Evolutionary conservation across 1,284 basidiomycete species (phyloP).

Genomic region (Cystobasidium slooffiae): DNA sequence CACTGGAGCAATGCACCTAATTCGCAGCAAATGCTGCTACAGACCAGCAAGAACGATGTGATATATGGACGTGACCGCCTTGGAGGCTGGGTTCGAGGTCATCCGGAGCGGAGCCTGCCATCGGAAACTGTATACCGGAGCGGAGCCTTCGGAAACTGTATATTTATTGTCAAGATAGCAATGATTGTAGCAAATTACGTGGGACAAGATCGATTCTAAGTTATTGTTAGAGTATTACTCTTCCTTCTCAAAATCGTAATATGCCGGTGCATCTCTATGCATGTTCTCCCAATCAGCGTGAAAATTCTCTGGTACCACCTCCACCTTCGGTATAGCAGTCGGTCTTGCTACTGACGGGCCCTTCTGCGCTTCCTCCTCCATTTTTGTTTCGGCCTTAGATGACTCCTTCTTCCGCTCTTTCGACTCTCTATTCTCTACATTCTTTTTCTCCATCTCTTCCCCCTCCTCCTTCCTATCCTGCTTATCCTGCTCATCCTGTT

Average conservation of each 20-base stretch:
- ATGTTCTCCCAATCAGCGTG: constrained; percentile 7
- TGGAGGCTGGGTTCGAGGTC: too few relatives aligned
- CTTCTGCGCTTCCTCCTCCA: neutral
- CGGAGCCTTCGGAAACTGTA: too few relatives aligned
- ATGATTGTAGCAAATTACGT: too few relatives aligned
- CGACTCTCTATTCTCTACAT: neutral
- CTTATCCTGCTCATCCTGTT: neutral
- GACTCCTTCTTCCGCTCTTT: neutral
- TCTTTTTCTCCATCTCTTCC: neutral
- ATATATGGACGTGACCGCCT: too few relatives aligned
- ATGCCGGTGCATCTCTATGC: neutral
- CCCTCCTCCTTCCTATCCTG: neutral
- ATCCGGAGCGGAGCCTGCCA: too few relatives aligned
- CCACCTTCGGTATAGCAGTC: neutral
- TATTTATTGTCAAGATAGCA: too few relatives aligned
- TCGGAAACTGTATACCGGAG: too few relatives aligned
- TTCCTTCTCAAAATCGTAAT: neutral
- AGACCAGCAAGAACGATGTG: too few relatives aligned
- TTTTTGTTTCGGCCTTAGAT: neutral
- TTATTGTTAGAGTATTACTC: too few relatives aligned
- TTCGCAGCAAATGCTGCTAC: too few relatives aligned
- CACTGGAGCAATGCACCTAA: too few relatives aligned
- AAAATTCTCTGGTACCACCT: neutral
- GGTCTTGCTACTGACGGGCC: neutral
- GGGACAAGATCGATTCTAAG: too few relatives aligned